A percentile compares a stretch with the other conserved stretches of the same genome.
These are phyloP conservation scores for Toxicodendron radicans DNA, from an alignment of 345 rosid species.

Conservation along the genomic window DNA sequence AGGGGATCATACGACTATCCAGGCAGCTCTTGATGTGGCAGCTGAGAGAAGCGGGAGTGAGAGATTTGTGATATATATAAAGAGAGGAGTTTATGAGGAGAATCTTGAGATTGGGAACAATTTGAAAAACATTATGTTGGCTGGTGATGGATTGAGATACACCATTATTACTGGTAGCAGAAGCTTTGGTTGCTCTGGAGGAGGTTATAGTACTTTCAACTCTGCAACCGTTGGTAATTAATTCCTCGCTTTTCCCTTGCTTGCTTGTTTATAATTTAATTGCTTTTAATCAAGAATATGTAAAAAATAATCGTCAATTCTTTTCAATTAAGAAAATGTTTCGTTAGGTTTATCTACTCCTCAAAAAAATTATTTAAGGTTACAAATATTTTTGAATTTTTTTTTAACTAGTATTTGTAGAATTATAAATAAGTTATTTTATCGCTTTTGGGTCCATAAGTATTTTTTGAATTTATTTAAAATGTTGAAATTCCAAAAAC, in stretches of 20 bases:
- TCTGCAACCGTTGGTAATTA: slow-evolving; percentile 80
- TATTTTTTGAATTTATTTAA: too few relatives aligned
- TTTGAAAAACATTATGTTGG: slow-evolving; percentile 66
- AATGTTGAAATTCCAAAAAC: too few relatives aligned
- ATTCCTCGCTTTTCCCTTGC: not conserved
- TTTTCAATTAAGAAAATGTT: too few relatives aligned
- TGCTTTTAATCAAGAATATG: too few relatives aligned
- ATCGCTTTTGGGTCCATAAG: too few relatives aligned
- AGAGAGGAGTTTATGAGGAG: slow-evolving; percentile 68
- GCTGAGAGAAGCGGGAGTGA: slow-evolving; percentile 47
- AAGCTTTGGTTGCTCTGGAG: slow-evolving; percentile 43
- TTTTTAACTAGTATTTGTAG: too few relatives aligned
- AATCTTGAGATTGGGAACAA: slow-evolving; percentile 54
- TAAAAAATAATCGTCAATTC: too few relatives aligned
- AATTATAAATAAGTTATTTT: too few relatives aligned
- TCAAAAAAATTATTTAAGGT: too few relatives aligned
- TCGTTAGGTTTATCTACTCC: too few relatives aligned
- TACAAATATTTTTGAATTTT: too few relatives aligned
- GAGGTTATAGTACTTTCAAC: slow-evolving; percentile 72
- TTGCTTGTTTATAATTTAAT: not conserved
- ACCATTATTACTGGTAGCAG: slow-evolving; percentile 73
- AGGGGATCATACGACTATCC: slow-evolving; percentile 55
- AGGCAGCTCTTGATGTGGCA: slow-evolving; percentile 66
- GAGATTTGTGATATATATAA: slow-evolving; percentile 69
- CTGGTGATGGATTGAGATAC: slow-evolving; percentile 64